Percentiles rank a stretch among this genome's conserved stretches.
Conservation (phyloP, 2,329 filamentous ascomycete genomes). For the Ilyonectria mors-panacis region DNA sequence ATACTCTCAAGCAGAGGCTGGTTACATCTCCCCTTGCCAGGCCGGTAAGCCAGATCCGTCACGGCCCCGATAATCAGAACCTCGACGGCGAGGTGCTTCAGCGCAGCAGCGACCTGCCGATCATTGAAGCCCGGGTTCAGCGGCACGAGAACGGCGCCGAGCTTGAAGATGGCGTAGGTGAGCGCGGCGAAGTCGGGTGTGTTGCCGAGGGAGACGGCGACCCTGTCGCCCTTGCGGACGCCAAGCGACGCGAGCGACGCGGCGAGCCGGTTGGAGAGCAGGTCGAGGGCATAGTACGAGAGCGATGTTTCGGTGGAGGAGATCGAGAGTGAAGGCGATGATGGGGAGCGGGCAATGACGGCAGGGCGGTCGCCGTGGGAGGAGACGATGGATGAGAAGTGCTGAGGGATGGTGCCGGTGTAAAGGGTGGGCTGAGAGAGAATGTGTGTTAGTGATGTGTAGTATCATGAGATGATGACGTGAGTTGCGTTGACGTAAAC, state of each 20-base stretch:
- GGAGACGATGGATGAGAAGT: constrained; percentile 78
- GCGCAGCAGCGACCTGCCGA: constrained; percentile 81
- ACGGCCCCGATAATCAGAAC: constrained; percentile 90
- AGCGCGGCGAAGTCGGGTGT: constrained; percentile 85
- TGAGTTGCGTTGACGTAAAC: not conserved
- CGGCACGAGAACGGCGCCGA: constrained; percentile 95
- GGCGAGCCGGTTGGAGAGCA: constrained; percentile 82
- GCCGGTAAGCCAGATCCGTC: constrained; percentile 82
- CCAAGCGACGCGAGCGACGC: constrained; percentile 78
- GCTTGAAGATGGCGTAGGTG: constrained; percentile 92
- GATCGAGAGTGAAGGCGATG: constrained; percentile 32
- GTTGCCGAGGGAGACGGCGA: constrained; percentile 91
- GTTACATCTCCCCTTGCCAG: constrained; percentile 68
- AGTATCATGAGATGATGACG: not conserved
- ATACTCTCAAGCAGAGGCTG: constrained; percentile 62
- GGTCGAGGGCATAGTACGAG: constrained; percentile 83
- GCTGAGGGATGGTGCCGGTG: constrained; percentile 77
- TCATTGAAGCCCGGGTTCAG: constrained; percentile 92
- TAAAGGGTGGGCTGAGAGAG: constrained; percentile 75
- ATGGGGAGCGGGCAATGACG: constrained; percentile 66
- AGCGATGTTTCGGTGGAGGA: constrained; percentile 73
- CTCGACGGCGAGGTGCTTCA: constrained; percentile 80
- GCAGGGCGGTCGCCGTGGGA: constrained; percentile 75
- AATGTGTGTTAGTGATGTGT: constrained; percentile 11
- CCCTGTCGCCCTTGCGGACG: constrained; percentile 85